Evolutionary conservation across 2,329 filamentous ascomycete genomes (phyloP), one percentile per base, ranked within the genome.

Genomic region (Trichoderma endophyticum): DNA sequence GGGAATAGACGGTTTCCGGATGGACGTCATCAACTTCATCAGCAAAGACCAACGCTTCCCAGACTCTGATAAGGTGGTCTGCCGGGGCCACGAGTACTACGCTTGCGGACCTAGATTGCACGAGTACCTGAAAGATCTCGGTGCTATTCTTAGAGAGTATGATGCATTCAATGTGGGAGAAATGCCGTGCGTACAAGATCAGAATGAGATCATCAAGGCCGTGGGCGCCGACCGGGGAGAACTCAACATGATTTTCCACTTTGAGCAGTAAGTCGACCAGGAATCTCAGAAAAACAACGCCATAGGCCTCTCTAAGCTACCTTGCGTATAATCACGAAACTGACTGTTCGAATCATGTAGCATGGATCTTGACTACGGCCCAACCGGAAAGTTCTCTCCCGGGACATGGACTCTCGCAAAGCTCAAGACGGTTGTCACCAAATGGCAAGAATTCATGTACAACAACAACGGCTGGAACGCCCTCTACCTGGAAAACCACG

Each of bases 161-260:
- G 81, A 85, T 72, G 84, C 84, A n/a, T 84, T 87, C 75, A 85
- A 83, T 69, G 85, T 87, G 2, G 86, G 86, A 12, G 85, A 87
- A 79, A 85, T 86, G 81, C 84, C 85, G 3, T 83, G 82, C 69
- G 81, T 84, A 18, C 77, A 81, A n/a, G 82, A 84, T 62, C 80
- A 82, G 54, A 75, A 79, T 12, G 80, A 84, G 74, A 72, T 85
- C 36, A 84, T 86, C 72, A 81, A 82, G 72, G 82, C 81, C 7
- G 89, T 92, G 3, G 84, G 84, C 3, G 85, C 84, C 26, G 86
- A 88, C 65, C 84, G 87, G 18, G 84, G 85, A 36, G 89, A 92
- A 77, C 80, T 93, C 59, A 90, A 87, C 78, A 93, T 93, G 90
- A 90, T 93, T 43, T 93, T 93, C 80, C 88, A 92, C 75, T 93